These are phyloP conservation scores for Goffeauzyma gilvescens DNA, from an alignment of 768 basidiomycete species.

Conservation along the genomic window DNA sequence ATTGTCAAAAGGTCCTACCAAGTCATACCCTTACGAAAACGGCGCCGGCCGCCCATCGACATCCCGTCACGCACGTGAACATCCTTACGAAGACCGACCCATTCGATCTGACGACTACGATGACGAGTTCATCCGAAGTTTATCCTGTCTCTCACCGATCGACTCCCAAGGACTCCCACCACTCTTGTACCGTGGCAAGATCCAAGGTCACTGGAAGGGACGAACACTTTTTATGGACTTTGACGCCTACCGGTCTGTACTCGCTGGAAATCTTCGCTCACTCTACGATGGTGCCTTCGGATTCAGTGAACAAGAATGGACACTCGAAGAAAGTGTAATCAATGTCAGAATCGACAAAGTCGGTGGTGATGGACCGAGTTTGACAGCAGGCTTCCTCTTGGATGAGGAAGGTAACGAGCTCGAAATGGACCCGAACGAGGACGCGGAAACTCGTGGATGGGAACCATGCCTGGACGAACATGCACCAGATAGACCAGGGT, in stretches of 20 bases:
- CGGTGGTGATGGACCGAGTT: constrained; percentile 21
- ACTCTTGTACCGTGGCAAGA: constrained; percentile 14
- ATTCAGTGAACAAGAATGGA: constrained; percentile 21
- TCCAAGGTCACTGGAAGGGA: constrained; percentile 25
- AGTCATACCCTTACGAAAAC: background rate
- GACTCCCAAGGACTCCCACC: constrained; percentile 22
- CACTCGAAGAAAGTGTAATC: constrained; percentile 22
- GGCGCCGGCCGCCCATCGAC: background rate
- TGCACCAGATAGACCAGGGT: constrained; percentile 21
- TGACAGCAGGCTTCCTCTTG: constrained; percentile 19
- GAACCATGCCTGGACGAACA: constrained; percentile 15
- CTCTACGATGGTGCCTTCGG: constrained; percentile 26
- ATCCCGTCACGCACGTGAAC: constrained; percentile 1
- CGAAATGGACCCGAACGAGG: constrained; percentile 13
- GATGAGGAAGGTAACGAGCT: constrained; percentile 14
- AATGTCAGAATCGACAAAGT: constrained; percentile 20
- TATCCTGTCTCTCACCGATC: constrained; percentile 23
- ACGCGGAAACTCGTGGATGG: too few relatives aligned
- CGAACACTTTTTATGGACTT: constrained; percentile 27
- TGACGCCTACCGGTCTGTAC: constrained; percentile 21
- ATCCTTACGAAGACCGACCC: constrained; percentile 7
- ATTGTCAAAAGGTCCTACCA: background rate
- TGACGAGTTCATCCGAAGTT: constrained; percentile 23
- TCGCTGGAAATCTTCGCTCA: constrained; percentile 20
- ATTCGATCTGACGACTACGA: constrained; percentile 19